These are phyloP conservation scores for Noccaea caerulescens DNA, from an alignment of 345 rosid species.

Conservation along the genomic window DNA sequence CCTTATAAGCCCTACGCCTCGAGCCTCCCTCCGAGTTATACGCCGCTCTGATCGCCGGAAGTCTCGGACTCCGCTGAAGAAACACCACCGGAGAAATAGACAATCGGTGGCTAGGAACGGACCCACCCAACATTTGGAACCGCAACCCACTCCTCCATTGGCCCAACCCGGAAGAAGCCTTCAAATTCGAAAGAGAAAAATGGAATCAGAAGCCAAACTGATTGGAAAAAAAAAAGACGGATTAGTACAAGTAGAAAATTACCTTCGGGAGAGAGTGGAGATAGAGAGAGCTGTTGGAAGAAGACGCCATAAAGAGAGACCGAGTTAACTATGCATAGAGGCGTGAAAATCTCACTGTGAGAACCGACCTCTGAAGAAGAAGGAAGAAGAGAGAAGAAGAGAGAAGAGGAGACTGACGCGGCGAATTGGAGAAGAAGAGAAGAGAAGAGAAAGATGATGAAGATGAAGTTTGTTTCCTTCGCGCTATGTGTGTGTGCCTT, in stretches of 20 bases:
- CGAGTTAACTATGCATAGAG: constrained; percentile 47
- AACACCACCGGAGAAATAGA: constrained; percentile 38
- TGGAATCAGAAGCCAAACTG: not conserved
- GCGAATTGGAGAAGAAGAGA: constrained; percentile 33
- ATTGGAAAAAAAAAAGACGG: not conserved
- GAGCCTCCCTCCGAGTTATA: constrained; percentile 49
- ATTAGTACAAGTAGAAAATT: not conserved
- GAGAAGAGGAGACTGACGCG: constrained; percentile 4
- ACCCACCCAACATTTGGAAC: constrained; percentile 30
- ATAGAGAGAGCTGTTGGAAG: constrained; percentile 52
- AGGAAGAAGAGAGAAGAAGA: not conserved
- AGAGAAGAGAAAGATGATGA: constrained; percentile 23
- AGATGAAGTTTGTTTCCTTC: constrained; percentile 38
- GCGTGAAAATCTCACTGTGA: constrained; percentile 20
- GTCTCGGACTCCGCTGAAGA: constrained; percentile 44
- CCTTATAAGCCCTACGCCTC: constrained; percentile 61
- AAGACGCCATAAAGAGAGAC: constrained; percentile 54
- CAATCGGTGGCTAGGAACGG: constrained; percentile 33
- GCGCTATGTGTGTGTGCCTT: constrained; percentile 32
- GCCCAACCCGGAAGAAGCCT: constrained; percentile 46
- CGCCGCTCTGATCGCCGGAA: constrained; percentile 58
- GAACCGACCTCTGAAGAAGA: constrained; percentile 13
- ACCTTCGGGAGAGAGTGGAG: constrained; percentile 61
- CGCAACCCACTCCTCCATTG: constrained; percentile 40
- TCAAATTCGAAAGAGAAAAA: not conserved